Evolutionary conservation across 768 basidiomycete species (phyloP).

Genomic region (Hygrophorus pudorinus): DNA sequence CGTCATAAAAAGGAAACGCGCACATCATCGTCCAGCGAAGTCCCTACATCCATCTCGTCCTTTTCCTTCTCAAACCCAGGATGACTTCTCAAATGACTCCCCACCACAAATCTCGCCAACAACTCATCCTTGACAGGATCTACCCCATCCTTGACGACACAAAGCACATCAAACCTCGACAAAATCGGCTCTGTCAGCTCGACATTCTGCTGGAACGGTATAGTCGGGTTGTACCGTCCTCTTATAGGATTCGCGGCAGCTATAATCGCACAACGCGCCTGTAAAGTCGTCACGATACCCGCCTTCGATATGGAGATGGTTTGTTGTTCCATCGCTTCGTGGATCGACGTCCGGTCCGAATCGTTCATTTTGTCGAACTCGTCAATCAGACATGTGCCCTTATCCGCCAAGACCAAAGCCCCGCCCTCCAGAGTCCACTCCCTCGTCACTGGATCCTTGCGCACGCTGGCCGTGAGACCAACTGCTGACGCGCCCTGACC

Average conservation of each 20-base stretch:
- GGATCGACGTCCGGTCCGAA: conserved; percentile 93
- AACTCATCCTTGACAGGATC: conserved; percentile 97
- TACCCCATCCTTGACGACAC: conserved; percentile 95
- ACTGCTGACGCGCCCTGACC: conserved; percentile 98
- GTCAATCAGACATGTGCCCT: conserved; percentile 95
- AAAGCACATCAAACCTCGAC: conserved; percentile 95
- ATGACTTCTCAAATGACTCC: conserved; percentile 89
- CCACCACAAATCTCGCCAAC: conserved; percentile 95
- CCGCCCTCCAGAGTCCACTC: conserved; percentile 99
- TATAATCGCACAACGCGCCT: conserved; percentile 95
- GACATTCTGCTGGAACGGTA: conserved; percentile 97
- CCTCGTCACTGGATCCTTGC: conserved; percentile 92
- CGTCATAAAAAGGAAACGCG: conserved; percentile 17
- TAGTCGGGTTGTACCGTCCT: conserved; percentile 95
- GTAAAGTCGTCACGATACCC: conserved; percentile 95
- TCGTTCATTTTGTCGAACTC: conserved; percentile 99
- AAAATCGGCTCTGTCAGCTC: conserved; percentile 97
- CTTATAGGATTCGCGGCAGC: conserved; percentile 97
- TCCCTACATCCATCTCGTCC: conserved; percentile 93
- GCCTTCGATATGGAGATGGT: conserved; percentile 99
- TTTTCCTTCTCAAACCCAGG: conserved; percentile 79
- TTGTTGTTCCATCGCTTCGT: conserved; percentile 99
- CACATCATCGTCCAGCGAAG: conserved; percentile 84
- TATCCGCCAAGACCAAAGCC: conserved; percentile 95
- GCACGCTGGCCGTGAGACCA: conserved; percentile 97